A percentile compares a stretch with the other conserved stretches of the same genome.
phyloP scores from a whole-genome alignment of 1,284 basidiomycete species.

The Rhodotorula sp. region DNA sequence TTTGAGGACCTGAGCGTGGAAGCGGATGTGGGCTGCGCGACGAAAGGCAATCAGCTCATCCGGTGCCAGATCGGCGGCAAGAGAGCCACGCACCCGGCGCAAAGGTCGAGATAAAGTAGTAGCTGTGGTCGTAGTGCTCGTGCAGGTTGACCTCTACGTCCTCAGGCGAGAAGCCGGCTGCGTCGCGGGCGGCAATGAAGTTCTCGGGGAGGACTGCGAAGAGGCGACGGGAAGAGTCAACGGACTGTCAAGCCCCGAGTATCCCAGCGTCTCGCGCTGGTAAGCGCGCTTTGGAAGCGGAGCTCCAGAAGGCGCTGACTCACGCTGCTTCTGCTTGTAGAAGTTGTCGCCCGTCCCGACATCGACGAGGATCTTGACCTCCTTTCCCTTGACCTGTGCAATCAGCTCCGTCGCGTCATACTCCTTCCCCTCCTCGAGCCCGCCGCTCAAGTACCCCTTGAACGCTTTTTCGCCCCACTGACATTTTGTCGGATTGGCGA shows the following conservation, averaged over 20 bases:
- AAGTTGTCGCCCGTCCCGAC: slow-evolving; percentile 51
- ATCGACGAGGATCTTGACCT: slow-evolving; percentile 77
- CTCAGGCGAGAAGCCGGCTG: slow-evolving; percentile 68
- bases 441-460: slow-evolving; percentile 77
- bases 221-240: background rate
- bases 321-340: slow-evolving; percentile 44
- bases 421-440: slow-evolving; percentile 69
- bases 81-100: slow-evolving; percentile 44
- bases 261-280: background rate
- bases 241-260: no score
- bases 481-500: slow-evolving; percentile 80
- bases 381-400: slow-evolving; percentile 57
- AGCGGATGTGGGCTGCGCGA: slow-evolving; percentile 55
- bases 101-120: slow-evolving; percentile 80
- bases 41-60: background rate
- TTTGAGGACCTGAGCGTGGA: slow-evolving; percentile 55
- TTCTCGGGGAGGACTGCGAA: slow-evolving; percentile 72
- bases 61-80: background rate
- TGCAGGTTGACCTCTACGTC: slow-evolving; percentile 77
- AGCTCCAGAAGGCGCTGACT: background rate
- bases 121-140: slow-evolving; percentile 78
- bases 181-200: slow-evolving; percentile 72
- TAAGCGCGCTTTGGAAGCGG: background rate
- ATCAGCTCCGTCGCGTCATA: slow-evolving; percentile 90
- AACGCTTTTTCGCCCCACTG: slow-evolving; percentile 95